Base-by-base conservation (phyloP, 2,329 filamentous ascomycete species). In the Pezicula carpinea region DNA sequence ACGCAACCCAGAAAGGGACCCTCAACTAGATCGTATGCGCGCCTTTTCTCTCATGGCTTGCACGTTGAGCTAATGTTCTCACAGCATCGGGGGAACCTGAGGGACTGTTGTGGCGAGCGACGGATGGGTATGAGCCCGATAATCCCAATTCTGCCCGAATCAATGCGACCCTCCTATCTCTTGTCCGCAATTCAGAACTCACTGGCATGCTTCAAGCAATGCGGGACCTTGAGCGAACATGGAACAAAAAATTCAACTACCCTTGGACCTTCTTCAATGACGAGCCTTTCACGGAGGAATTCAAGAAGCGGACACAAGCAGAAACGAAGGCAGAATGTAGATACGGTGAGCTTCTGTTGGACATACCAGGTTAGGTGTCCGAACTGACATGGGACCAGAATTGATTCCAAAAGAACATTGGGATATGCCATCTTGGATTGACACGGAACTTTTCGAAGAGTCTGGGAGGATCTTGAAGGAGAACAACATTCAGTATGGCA, bases 181-280 rank as follows among this genome's bases (percentile, higher is more conserved):
- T 99, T 32, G 93, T 99, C 47, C 85, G 93, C 52, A 99, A 99
- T 63, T 83, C 88, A 64, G 93, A 99, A 72, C 72, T 96, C 22
- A 71, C 82, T 18, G 87, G 85, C 39, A 87, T 99, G 74, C 73
- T 97, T 21, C 80, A 85, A 63, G 89, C 90, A 21, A 99, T 99
- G 89, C 70, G 70, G 46, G 92, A 99, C 63, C 76, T 99, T 50
- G 93, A 99, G 71, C 75, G 86, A 55, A 97, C 92, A 1, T 99
- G 91, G 90, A 99, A 99, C 63, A 76, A 82, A 75, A 99, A 99
- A 65, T 99, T 97, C 80, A 99, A 99, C 73, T 99, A 99, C 64
- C 93, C 93, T 0, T 99, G 93, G 89, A 96, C 90, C 7, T 99
- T 99, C 67, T 95, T 99, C 77, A 99, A 99, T 70, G 92, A 99